Base-by-base conservation (phyloP, 1,284 basidiomycete genomes). In the Tilletia caries region DNA sequence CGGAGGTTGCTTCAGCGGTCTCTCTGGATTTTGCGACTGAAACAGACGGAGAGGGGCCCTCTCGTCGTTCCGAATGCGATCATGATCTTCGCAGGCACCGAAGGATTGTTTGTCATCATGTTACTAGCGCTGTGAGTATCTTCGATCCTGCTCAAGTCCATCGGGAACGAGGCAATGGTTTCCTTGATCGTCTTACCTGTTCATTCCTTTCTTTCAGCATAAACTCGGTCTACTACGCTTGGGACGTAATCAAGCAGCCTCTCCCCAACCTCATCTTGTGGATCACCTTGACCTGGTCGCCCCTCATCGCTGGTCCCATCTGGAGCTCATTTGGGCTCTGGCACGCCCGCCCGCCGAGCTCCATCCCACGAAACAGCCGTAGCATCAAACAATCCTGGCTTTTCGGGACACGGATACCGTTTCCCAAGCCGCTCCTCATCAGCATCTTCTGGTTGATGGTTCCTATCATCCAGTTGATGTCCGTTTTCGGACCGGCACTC, bases 311-410 rank as follows among this genome's bases (percentile, higher is more conserved):
- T 25, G 54, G 54, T 15, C 54, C 54, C 12, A 60, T 60, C 27
- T 60, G 54, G 54, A 60, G 54, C 54, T 29, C 54, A 4, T 60
- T 60, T 33, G 54, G 54, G 12, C n/a, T 60, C 32, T 60, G 54
- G 54, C 54, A 60, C 29, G 54, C 54, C 4, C 54, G 54, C 1
- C 54, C 54, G 27, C 25, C 23, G 15, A 33, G 25, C 23, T 5
- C 23, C 15, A 18, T 6, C 1, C 54, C 54, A 2, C 12, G 20
- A 50, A 25, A n/a, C 23, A 20, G 13, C 20, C 13, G 54, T 10
- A 29, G 1, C 29, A 10, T 27, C 32, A 18, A 33, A 29, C 54
- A 27, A 27, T 27, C 23, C 23, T 27, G 8, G 10, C 32, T 60
- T 10, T 60, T 18, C 54, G 54, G 54, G 20, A 29, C 12, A 5